phyloP scores from a whole-genome alignment of 306 rosid species.

The Vigna trinervia region DNA sequence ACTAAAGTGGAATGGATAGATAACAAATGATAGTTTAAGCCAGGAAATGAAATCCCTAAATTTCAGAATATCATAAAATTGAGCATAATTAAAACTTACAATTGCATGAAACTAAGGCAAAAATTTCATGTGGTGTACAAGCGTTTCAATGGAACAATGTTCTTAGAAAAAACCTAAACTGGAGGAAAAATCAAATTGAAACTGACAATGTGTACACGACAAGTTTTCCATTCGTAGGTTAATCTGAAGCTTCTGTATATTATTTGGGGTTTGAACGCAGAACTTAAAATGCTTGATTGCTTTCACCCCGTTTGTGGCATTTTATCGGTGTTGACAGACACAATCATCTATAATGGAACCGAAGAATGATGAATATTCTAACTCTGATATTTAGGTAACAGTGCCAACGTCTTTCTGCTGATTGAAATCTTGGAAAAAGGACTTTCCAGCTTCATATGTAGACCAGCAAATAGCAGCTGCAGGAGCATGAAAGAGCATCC shows the following conservation, averaged over 20 bases:
- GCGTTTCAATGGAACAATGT: not conserved
- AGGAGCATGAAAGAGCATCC: constrained; percentile 98
- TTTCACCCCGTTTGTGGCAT: constrained; percentile 37
- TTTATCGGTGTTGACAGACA: constrained; percentile 27
- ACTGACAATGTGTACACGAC: constrained; percentile 41
- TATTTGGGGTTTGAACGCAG: constrained; percentile 41
- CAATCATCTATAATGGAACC: constrained; percentile 38
- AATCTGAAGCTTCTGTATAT: constrained; percentile 43
- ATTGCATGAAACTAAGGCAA: constrained; percentile 11
- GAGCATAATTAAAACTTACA: constrained; percentile 34
- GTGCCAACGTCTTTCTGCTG: constrained; percentile 45
- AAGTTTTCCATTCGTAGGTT: constrained; percentile 36
- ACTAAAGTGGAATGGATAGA: not conserved
- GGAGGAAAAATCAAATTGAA: constrained; percentile 31
- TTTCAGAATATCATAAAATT: constrained; percentile 15
- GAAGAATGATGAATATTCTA: constrained; percentile 44
- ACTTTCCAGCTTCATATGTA: constrained; percentile 89
- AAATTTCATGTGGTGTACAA: constrained; percentile 16
- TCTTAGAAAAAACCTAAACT: constrained; percentile 25
- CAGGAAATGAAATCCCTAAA: not conserved
- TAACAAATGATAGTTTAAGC: not conserved
- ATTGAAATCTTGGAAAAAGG: constrained; percentile 76
- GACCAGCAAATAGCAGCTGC: constrained; percentile 99
- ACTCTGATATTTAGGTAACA: constrained; percentile 49
- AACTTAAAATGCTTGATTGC: constrained; percentile 43